Percentiles rank a stretch among this genome's conserved stretches.
Evolutionary conservation across 2,329 filamentous ascomycete genomes (phyloP).

Genomic region (Neophaeococcomyces mojaviensis): DNA sequence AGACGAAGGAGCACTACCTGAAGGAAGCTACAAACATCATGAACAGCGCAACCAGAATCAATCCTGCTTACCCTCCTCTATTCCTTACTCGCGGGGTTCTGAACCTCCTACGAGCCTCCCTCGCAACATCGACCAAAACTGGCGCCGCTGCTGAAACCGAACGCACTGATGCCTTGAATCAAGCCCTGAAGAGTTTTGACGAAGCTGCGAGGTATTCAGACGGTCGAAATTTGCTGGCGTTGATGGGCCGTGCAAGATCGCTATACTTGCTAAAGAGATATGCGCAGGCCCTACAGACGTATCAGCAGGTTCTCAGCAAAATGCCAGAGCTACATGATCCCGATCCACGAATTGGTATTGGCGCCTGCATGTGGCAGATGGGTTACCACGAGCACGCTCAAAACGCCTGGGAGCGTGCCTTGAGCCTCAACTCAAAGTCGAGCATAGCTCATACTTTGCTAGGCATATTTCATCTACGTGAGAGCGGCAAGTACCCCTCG

Average conservation of each 20-base stretch:
- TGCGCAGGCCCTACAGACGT: slow-evolving; percentile 70
- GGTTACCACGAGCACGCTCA: slow-evolving; percentile 91
- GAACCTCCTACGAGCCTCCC: slow-evolving; percentile 76
- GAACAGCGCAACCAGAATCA: slow-evolving; percentile 92
- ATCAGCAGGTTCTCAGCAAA: slow-evolving; percentile 78
- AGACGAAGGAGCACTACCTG: slow-evolving; percentile 89
- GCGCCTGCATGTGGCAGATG: slow-evolving; percentile 94
- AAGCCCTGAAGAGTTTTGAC: slow-evolving; percentile 87
- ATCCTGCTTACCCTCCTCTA: slow-evolving; percentile 82
- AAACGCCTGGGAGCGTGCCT: slow-evolving; percentile 76
- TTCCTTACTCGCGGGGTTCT: slow-evolving; percentile 87
- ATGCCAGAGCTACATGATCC: slow-evolving; percentile 85
- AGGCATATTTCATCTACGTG: slow-evolving; percentile 80
- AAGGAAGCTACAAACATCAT: slow-evolving; percentile 82
- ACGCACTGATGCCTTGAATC: slow-evolving; percentile 68
- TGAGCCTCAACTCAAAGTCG: slow-evolving; percentile 65
- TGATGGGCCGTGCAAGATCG: slow-evolving; percentile 81
- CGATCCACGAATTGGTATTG: slow-evolving; percentile 91
- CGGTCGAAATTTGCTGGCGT: slow-evolving; percentile 82
- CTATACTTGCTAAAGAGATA: slow-evolving; percentile 82
- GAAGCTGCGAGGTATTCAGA: slow-evolving; percentile 80
- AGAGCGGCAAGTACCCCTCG: slow-evolving; percentile 72
- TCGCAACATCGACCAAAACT: slow-evolving; percentile 66
- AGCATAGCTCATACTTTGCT: slow-evolving; percentile 87
- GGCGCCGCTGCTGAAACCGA: slow-evolving; percentile 61